phyloP scores from a whole-genome alignment of 345 rosid genomes.

The Hibiscus mutabilis region DNA sequence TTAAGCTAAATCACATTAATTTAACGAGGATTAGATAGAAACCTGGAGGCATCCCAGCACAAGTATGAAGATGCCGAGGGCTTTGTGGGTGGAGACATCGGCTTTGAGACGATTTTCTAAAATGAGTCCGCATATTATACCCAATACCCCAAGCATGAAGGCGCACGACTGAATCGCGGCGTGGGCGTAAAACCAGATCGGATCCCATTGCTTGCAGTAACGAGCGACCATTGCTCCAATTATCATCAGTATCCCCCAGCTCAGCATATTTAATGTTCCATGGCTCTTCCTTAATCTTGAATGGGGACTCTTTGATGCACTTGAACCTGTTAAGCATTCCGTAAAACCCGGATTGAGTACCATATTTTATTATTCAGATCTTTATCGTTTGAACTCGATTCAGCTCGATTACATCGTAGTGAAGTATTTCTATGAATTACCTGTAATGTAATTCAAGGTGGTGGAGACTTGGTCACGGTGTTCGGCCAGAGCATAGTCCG shows the following conservation, averaged over 20 bases:
- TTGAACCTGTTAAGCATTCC: conserved; percentile 26
- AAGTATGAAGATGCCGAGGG: conserved; percentile 59
- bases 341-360: too few relatives aligned
- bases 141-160: conserved; percentile 45
- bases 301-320: conserved; percentile 15
- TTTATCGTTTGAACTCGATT: too few relatives aligned
- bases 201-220: conserved; percentile 49
- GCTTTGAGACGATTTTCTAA: conserved; percentile 35
- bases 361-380: too few relatives aligned
- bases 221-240: conserved; percentile 64
- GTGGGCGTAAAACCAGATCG: conserved; percentile 67
- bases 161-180: conserved; percentile 41
- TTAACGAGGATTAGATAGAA: not conserved
- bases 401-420: too few relatives aligned
- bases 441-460: conserved; percentile 47
- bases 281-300: conserved; percentile 51
- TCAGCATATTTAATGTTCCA: conserved; percentile 64
- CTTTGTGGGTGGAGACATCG: conserved; percentile 54
- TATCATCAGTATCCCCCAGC: conserved; percentile 73
- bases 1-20: not conserved
- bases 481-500: conserved; percentile 35
- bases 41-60: conserved; percentile 80
- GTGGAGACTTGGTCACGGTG: conserved; percentile 48
- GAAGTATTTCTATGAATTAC: conserved; percentile 22
- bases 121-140: conserved; percentile 52